Evolutionary conservation across 1,284 basidiomycete species (phyloP).

Genomic region (Prillingera fragicola): DNA sequence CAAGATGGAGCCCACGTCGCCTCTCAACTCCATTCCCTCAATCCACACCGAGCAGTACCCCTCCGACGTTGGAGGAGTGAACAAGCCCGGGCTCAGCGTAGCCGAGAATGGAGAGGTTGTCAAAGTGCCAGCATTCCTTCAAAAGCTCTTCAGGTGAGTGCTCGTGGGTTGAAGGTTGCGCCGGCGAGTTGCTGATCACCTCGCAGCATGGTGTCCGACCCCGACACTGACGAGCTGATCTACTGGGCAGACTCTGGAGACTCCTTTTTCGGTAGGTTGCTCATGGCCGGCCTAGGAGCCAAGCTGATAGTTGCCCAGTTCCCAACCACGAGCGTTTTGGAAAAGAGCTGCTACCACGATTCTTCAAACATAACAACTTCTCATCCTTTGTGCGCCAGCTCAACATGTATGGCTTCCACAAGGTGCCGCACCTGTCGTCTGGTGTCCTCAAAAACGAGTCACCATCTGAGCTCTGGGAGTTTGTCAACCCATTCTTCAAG

Average conservation of each 20-base stretch:
- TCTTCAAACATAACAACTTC: slow-evolving; percentile 97
- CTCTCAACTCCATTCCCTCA: slow-evolving; percentile 9
- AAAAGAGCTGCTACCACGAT: slow-evolving; percentile 79
- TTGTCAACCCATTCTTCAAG: slow-evolving; percentile 83
- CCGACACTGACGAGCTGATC: slow-evolving; percentile 73
- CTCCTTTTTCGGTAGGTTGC: slow-evolving; percentile 81
- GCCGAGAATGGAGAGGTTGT: slow-evolving; percentile 45
- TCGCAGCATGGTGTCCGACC: slow-evolving; percentile 82
- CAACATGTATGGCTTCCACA: slow-evolving; percentile 97
- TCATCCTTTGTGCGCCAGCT: slow-evolving; percentile 90
- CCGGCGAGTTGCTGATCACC: not conserved
- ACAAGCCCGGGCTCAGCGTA: slow-evolving; percentile 36
- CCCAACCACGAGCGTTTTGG: slow-evolving; percentile 90
- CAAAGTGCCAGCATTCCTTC: slow-evolving; percentile 74
- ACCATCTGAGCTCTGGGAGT: slow-evolving; percentile 88
- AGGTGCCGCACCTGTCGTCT: slow-evolving; percentile 91
- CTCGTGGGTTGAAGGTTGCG: slow-evolving; percentile 5
- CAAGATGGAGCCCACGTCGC: slow-evolving; percentile 16
- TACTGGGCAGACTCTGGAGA: slow-evolving; percentile 84
- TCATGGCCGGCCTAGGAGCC: too few species aligned
- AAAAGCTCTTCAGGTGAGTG: slow-evolving; percentile 82
- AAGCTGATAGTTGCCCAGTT: slow-evolving; percentile 56
- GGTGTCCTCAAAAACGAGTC: slow-evolving; percentile 76
- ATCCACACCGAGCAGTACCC: too few species aligned
- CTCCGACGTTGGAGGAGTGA: slow-evolving; percentile 16